A percentile compares a stretch with the other conserved stretches of the same genome.
Conservation (phyloP, 2,329 filamentous ascomycete genomes). For the Ophiostoma tasmaniense region DNA sequence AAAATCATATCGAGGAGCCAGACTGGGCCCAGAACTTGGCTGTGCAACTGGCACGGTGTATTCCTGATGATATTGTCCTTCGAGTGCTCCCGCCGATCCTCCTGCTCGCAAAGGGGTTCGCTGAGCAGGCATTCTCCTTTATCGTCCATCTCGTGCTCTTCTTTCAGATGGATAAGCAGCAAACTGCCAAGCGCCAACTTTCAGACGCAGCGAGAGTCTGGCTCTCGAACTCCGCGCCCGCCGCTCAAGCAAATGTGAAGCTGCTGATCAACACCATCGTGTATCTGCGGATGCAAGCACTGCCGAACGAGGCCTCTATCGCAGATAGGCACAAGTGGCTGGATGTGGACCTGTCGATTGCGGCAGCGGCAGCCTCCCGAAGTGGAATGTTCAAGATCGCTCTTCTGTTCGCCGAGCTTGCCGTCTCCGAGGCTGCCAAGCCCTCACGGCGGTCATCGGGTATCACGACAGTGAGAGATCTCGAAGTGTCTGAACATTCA, state of each 20-base stretch:
- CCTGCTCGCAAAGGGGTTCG: constrained; percentile 56
- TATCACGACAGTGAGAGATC: constrained; percentile 28
- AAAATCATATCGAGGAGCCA: constrained; percentile 35
- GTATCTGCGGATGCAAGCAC: constrained; percentile 75
- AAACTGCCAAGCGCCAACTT: constrained; percentile 50
- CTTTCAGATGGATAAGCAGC: constrained; percentile 55
- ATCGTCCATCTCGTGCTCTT: constrained; percentile 74
- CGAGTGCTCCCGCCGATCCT: constrained; percentile 60
- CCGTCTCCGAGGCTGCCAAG: constrained; percentile 46
- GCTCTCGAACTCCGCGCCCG: constrained; percentile 42
- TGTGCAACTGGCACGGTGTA: constrained; percentile 50
- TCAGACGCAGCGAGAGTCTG: constrained; percentile 59
- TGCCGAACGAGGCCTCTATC: constrained; percentile 67
- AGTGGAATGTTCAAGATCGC: constrained; percentile 86
- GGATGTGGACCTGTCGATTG: constrained; percentile 65
- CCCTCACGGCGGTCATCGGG: constrained; percentile 58
- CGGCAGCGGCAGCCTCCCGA: constrained; percentile 60
- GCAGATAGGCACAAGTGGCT: constrained; percentile 78
- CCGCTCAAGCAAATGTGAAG: constrained; percentile 54
- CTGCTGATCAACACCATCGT: constrained; percentile 71
- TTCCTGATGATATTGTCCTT: constrained; percentile 58
- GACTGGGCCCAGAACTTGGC: constrained; percentile 57
- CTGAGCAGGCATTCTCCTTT: constrained; percentile 69
- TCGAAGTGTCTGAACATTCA: constrained; percentile 41
- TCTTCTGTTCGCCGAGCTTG: constrained; percentile 71